Evolutionary conservation across 192 early-diverging fungal genomes (phyloP).

Genomic region (Rhizophlyctis rosea): DNA sequence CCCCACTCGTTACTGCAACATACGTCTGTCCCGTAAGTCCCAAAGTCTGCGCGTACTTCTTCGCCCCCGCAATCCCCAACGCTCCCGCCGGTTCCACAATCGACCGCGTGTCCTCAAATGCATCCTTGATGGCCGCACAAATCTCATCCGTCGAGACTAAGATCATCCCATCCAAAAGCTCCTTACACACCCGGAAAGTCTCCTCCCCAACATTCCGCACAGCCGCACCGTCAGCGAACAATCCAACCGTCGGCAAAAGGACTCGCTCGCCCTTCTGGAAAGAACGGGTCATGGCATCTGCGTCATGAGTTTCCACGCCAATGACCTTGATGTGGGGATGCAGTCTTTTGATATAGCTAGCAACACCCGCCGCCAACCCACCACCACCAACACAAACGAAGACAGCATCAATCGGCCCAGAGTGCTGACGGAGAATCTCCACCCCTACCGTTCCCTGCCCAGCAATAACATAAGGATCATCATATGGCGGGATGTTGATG

Average conservation of each 20-base stretch:
- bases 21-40: slow-evolving; percentile 55
- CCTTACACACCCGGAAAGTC: slow-evolving; percentile 74
- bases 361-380: slow-evolving; percentile 89
- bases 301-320: slow-evolving; percentile 88
- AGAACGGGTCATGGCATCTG: slow-evolving; percentile 83
- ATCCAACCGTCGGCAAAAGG: slow-evolving; percentile 73
- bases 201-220: slow-evolving; percentile 89
- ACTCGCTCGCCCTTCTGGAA: slow-evolving; percentile 65
- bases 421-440: slow-evolving; percentile 62
- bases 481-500: slow-evolving; percentile 95
- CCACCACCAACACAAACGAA: slow-evolving; percentile 93
- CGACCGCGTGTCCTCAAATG: slow-evolving; percentile 82
- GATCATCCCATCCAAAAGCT: slow-evolving; percentile 87
- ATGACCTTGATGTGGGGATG: slow-evolving; percentile 85
- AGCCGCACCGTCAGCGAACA: slow-evolving; percentile 98
- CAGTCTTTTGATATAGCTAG: slow-evolving; percentile 88
- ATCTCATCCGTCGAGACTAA: slow-evolving; percentile 94
- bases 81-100: slow-evolving; percentile 97
- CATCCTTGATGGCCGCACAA: slow-evolving; percentile 66
- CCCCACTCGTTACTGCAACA: slow-evolving; percentile 84
- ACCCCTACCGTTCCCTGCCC: slow-evolving; percentile 96
- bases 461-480: slow-evolving; percentile 98
- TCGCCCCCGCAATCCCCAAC: slow-evolving; percentile 79
- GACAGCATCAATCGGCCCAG: slow-evolving; percentile 76
- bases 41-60: slow-evolving; percentile 65